Base-by-base conservation (phyloP, 2,329 filamentous ascomycete species). In the Raffaelea arxii region DNA sequence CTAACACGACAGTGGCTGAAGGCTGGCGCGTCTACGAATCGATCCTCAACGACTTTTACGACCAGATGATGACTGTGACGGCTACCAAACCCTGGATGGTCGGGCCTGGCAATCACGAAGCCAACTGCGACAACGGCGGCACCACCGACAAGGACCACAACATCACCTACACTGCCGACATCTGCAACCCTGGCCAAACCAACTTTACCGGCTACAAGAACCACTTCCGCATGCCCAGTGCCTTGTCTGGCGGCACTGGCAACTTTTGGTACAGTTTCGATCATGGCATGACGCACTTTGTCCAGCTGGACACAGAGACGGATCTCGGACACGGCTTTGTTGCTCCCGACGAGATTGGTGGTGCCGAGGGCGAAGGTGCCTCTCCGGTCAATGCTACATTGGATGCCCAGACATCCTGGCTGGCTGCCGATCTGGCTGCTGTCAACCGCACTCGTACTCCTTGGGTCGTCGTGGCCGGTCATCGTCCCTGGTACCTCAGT, bases 11-110 rank as follows among this genome's bases (percentile, higher is more conserved):
- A 5, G 16, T 46, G 4, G 61, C 4, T 65, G 69, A 48, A 65
- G 70, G 48, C 67, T 71, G 48, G 27, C 62, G 64, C 0, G 50
- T 74, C n/a, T 74, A 74, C 54, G 70, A 74, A 56, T 65, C 63
- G 7, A 74, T 72, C 51, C 71, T 69, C 65, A 69, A 73, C 56
- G 59, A 72, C 6, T 73, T 69, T 65, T 70, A 73, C 54, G 47
- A 73, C 53, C 70, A 69, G 66, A 63, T 71, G 54, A 63, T 60
- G 51, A 54, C 56, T 7, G 57, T 73, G 45, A 66, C 64, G 6
- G 60, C 52, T 25, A 68, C 65, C 55, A 57, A 69, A 6, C 69
- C 70, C 0, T 71, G 73, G 59, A 72, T 73, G 68, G 64, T 69
- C 19, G 52, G 69, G 2, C 22, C 66, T n/a, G n/a, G n/a, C n/a